Base-by-base conservation (phyloP, 768 basidiomycete genomes). In the Pleurotus cornucopiae region DNA sequence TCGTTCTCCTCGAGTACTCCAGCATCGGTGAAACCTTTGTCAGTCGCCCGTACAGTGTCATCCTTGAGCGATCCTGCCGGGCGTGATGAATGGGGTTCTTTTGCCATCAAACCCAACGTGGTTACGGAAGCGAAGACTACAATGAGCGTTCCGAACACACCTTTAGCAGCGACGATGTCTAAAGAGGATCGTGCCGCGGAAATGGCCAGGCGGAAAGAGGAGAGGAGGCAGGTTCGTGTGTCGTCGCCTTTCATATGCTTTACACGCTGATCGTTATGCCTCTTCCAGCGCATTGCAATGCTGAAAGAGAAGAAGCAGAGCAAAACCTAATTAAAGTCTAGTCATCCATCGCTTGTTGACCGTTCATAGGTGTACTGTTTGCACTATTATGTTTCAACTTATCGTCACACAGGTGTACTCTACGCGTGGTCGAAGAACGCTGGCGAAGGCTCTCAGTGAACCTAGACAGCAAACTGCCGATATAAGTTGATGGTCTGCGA, bases 161-260 rank as follows among this genome's bases (percentile, higher is more conserved):
- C 67, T n/a, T 34, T 34, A 7, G 47, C 65, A n/a, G 70, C 80
- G 23, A 69, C 68, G 1, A 76, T 93, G 79, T 80, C 82, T 23
- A 97, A 94, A 68, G 96, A 97, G 69, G 94, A 95, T 62, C 96
- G 90, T 69, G 91, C 91, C 1, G 85, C 84, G n/a, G 93, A 97
- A 74, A 88, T 98, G 85, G 89, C 88, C 6, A 76, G 88, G 60
- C 77, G 94, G 57, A 89, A 95, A 65, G 95, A 98, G 67, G 96
- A 98, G 68, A 75, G 96, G 45, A 94, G 89, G 68, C 85, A 91
- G 76, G 92, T 92, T 54, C 16, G 81, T 70, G 14, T 30, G 54
- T 44, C 44, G 49, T 4, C 20, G 13, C 14, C 45, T 18, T 12
- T 21, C 2, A 2, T 13, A 20, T 21, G 52, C 58, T 60, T 2